These are phyloP conservation scores for Pythium oligandrum DNA, from an alignment of 352 stramenopile species.

Conservation along the genomic window DNA sequence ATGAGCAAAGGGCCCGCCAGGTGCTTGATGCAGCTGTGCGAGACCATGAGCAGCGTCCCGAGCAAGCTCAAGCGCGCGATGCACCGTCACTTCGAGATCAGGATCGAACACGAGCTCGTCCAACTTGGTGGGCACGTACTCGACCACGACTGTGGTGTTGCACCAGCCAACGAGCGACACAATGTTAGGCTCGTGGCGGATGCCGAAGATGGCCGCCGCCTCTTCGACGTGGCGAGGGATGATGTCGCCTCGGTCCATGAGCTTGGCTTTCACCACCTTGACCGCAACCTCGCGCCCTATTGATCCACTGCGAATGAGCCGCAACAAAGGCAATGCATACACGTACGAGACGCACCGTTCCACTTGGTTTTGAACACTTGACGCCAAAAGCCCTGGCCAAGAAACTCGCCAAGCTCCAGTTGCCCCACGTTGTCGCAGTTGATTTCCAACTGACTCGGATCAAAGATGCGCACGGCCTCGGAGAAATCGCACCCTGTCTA, in stretches of 20 bases:
- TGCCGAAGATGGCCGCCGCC: conserved; percentile 57
- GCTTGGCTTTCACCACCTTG: conserved; percentile 61
- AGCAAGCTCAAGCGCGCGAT: conserved; percentile 40
- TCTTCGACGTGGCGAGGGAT: conserved; percentile 70
- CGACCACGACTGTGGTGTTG: conserved; percentile 69
- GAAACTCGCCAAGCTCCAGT: conserved; percentile 38
- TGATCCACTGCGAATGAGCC: too few relatives aligned
- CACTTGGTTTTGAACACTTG: conserved; percentile 65
- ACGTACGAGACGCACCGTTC: conserved; percentile 36
- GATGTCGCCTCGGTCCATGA: conserved; percentile 54
- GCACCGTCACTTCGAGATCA: conserved; percentile 31
- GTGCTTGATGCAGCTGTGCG: conserved; percentile 55
- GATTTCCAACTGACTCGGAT: conserved; percentile 53
- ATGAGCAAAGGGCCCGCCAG: conserved; percentile 68
- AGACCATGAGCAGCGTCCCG: conserved; percentile 55
- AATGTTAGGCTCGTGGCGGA: conserved; percentile 67
- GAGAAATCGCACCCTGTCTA: conserved; percentile 69
- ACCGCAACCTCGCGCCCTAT: conserved; percentile 54
- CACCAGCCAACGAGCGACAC: conserved; percentile 69
- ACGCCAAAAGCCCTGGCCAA: conserved; percentile 70
- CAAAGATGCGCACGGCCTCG: conserved; percentile 42
- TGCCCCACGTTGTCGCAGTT: conserved; percentile 66
- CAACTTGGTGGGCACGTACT: conserved; percentile 62
- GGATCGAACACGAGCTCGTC: conserved; percentile 60
- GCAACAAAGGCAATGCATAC: not conserved